Evolutionary conservation across 768 basidiomycete species (phyloP).

Genomic region (Amanita fuliginea): DNA sequence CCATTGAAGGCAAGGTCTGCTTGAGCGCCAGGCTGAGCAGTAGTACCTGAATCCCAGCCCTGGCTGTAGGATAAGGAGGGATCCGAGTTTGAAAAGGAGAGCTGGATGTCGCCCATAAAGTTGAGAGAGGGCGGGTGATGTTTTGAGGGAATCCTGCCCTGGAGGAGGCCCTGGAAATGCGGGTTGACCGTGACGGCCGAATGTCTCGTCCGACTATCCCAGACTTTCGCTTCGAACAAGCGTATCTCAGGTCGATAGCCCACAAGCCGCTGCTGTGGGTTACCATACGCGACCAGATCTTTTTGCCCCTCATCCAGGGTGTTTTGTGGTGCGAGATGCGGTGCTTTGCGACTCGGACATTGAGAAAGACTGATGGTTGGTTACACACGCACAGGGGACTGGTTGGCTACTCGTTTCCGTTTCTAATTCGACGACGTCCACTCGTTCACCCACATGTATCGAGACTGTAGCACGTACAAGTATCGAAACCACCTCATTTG

Average conservation of each 20-base stretch:
- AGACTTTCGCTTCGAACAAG: conserved; percentile 68
- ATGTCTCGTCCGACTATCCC: conserved; percentile 42
- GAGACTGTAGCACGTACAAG: conserved; percentile 68
- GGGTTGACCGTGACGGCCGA: conserved; percentile 8
- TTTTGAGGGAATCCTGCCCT: too few species aligned
- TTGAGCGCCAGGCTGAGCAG: background rate
- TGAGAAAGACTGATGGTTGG: background rate
- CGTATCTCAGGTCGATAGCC: conserved; percentile 52
- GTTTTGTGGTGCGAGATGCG: conserved; percentile 42
- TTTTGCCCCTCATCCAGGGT: conserved; percentile 60
- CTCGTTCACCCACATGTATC: conserved; percentile 91
- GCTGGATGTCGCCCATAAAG: background rate
- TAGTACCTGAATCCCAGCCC: background rate
- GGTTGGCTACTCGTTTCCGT: conserved; percentile 32
- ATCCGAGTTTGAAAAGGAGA: background rate
- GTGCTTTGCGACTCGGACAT: too few species aligned
- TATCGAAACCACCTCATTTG: conserved; percentile 89
- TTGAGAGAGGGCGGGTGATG: background rate
- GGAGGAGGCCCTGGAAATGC: background rate
- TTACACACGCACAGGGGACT: conserved; percentile 25
- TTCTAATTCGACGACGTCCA: conserved; percentile 42
- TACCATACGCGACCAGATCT: conserved; percentile 56
- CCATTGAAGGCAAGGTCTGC: background rate
- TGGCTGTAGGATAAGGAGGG: background rate
- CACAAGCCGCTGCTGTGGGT: conserved; percentile 49